Evolutionary conservation across 2,329 filamentous ascomycete genomes (phyloP).

Genomic region (Bipolaris bicolor): DNA sequence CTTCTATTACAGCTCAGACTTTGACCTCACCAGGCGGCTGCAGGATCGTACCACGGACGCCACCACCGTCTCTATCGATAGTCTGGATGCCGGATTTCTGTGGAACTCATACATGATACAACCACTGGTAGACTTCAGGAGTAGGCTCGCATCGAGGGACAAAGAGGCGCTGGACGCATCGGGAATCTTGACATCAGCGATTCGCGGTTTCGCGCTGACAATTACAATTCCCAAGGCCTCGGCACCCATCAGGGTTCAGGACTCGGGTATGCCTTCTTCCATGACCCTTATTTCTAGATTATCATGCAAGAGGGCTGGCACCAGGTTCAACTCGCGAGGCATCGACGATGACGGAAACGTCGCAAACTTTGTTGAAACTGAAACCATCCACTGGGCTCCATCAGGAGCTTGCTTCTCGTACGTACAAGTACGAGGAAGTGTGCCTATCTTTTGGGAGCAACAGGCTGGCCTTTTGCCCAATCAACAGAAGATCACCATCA

Average conservation of each 20-base stretch:
- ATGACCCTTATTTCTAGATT: conserved; percentile 90
- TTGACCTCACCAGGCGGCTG: conserved; percentile 90
- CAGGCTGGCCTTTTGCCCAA: conserved; percentile 83
- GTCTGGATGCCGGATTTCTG: conserved; percentile 87
- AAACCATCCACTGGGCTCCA: conserved; percentile 88
- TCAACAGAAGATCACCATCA: conserved; percentile 93
- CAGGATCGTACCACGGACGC: conserved; percentile 85
- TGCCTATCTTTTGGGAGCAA: conserved; percentile 98
- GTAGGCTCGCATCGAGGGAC: conserved; percentile 75
- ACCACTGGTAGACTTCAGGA: conserved; percentile 87
- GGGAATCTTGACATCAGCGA: conserved; percentile 88
- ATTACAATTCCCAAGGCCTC: conserved; percentile 80
- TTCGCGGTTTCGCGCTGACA: conserved; percentile 88
- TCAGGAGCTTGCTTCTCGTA: conserved; percentile 85
- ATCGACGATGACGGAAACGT: conserved; percentile 98
- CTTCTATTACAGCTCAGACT: conserved; percentile 99
- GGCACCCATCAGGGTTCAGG: conserved; percentile 70
- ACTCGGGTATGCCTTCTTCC: conserved; percentile 77
- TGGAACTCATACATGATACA: conserved; percentile 99
- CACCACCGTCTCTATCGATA: conserved; percentile 85
- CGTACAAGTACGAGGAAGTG: conserved; percentile 87
- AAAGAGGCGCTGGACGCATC: conserved; percentile 82
- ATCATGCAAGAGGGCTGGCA: conserved; percentile 89
- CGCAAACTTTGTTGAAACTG: conserved; percentile 98
- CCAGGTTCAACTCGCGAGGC: conserved; percentile 93